Evolutionary conservation across 73 alveolate genomes (phyloP).

Genomic region (Paramecium biaurelia): DNA sequence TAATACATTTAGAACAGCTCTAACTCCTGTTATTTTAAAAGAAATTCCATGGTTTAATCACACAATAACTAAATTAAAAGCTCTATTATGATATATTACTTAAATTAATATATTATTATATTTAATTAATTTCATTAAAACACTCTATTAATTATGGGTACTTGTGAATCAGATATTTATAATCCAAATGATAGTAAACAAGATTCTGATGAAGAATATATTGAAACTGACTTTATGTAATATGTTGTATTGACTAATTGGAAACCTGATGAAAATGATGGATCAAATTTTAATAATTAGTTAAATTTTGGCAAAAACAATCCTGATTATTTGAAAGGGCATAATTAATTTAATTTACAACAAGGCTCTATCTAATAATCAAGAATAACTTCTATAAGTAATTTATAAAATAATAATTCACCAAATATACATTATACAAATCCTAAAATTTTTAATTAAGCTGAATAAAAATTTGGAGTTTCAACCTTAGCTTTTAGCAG

Average conservation of each 20-base stretch:
- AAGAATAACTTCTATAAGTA: background rate
- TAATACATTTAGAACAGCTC: background rate
- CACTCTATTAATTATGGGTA: background rate
- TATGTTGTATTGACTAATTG: background rate
- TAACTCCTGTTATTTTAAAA: slow-evolving; percentile 6
- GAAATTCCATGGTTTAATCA: slow-evolving; percentile 28
- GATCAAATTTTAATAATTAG: background rate
- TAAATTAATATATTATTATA: background rate
- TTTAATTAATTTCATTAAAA: background rate
- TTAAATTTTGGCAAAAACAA: background rate
- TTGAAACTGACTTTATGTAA: background rate
- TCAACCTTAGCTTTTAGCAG: background rate
- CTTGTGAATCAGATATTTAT: background rate
- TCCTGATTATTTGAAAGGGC: background rate
- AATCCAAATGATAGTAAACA: background rate
- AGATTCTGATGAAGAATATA: background rate
- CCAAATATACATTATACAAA: background rate
- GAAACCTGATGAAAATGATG: background rate
- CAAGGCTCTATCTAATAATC: background rate
- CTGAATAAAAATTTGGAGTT: background rate
- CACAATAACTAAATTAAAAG: background rate
- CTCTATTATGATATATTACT: background rate
- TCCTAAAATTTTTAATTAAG: background rate
- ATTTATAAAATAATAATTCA: background rate
- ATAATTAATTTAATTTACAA: background rate